These are phyloP conservation scores for Exophiala aquamarina DNA, from an alignment of 2,329 filamentous ascomycete genomes.

Conservation along the genomic window DNA sequence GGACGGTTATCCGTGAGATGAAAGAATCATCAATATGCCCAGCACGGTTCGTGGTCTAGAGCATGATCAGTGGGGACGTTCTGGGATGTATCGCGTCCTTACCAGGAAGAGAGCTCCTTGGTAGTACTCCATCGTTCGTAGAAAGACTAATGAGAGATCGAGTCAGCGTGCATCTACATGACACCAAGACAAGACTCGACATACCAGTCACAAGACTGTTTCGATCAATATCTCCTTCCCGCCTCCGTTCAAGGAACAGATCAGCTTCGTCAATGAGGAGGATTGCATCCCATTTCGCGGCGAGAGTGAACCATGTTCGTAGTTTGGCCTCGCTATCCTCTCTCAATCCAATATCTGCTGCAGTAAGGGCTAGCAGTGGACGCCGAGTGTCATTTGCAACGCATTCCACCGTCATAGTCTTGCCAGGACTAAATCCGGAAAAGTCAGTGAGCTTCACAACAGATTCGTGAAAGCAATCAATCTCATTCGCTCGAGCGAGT, in stretches of 20 bases:
- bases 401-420: background rate
- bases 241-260: constrained; percentile 20
- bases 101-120: constrained; percentile 23
- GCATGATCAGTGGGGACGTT: background rate
- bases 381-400: constrained; percentile 1
- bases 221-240: background rate
- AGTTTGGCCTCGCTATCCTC: background rate
- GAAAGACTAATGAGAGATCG: constrained; percentile 10
- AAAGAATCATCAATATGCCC: constrained; percentile 43
- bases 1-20: constrained; percentile 5
- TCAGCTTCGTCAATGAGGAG: constrained; percentile 25
- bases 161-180: background rate
- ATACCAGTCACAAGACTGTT: constrained; percentile 38
- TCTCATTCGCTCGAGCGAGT: no score
- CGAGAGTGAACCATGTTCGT: constrained; percentile 4
- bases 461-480: no score
- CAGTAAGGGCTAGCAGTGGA: background rate
- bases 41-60: constrained; percentile 43
- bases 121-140: constrained; percentile 26
- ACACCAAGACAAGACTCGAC: constrained; percentile 7
- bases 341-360: background rate
- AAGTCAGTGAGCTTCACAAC: no score
- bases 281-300: constrained; percentile 22
- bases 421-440: no score
- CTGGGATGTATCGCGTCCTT: no score